Evolutionary conservation across 805 yeast genomes (phyloP).

Genomic region (Sugiyamaella floridensis): DNA sequence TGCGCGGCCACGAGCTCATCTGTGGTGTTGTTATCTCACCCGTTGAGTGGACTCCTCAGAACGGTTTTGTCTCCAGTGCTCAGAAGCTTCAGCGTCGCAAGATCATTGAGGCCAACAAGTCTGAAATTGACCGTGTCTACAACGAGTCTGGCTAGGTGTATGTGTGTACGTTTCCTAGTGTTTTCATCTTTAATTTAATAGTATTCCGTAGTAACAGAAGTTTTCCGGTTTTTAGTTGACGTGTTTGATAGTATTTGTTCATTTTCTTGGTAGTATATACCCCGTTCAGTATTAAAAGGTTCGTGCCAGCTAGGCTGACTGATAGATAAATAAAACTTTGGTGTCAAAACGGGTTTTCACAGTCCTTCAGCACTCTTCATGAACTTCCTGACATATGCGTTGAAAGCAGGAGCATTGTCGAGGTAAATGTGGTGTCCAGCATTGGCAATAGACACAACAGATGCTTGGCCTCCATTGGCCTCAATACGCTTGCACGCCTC

Average conservation of each 20-base stretch:
- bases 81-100: constrained; percentile 93
- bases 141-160: constrained; percentile 6
- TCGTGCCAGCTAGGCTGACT: too few relatives aligned
- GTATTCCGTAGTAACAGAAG: background rate
- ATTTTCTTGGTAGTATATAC: too few relatives aligned
- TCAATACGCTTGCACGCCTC: constrained; percentile 29
- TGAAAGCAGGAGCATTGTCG: constrained; percentile 53
- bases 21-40: constrained; percentile 71
- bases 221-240: too few relatives aligned
- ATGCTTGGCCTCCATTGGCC: constrained; percentile 23
- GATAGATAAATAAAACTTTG: too few relatives aligned
- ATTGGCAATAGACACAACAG: constrained; percentile 35
- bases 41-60: constrained; percentile 97
- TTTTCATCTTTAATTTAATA: constrained; percentile 1
- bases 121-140: constrained; percentile 63
- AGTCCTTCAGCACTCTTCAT: constrained; percentile 2
- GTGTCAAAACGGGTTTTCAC: too few relatives aligned
- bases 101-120: constrained; percentile 64
- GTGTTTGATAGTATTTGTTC: too few relatives aligned
- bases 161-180: too few relatives aligned
- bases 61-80: constrained; percentile 89
- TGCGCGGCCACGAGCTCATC: constrained; percentile 78
- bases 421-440: constrained; percentile 73
- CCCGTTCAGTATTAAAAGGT: too few relatives aligned
- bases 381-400: constrained; percentile 24